Base-by-base conservation (phyloP, 2,329 filamentous ascomycete genomes). In the Arthrocladium fulminans region DNA sequence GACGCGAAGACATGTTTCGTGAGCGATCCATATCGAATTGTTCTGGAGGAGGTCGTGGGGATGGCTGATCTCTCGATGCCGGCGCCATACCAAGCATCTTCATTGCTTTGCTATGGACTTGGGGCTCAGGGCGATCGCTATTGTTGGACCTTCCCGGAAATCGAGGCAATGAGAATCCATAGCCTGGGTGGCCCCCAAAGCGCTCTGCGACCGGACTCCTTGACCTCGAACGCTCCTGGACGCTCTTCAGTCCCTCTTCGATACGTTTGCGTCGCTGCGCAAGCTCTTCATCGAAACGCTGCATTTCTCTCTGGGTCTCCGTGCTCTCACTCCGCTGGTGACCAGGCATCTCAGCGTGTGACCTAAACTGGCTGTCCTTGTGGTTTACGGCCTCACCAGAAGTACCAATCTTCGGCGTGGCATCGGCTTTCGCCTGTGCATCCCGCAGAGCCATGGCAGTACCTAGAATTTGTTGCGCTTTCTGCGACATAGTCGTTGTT, bases 261-360 rank as follows among this genome's bases (percentile, higher is more conserved):
- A 74, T 70, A 48, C 63, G 68, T 44, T 65, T 63, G 45, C 70
- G 65, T 45, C 72, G 63, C 57, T 73, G 68, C 1, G 72, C 71
- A 13, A 74, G 60, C 52, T 74, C 72, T 29, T 66, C 67, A 7
- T 65, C 71, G 48, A 74, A 72, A 23, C 69, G 70, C 49, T 72
- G 67, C 15, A 69, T 67, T 51, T 74, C 72, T 46, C 63, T 64
- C 54, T 73, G 66, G 2, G 72, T 74, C 51, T 73, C 71, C 1
- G 68, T 69, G 52, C 72, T 74, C 12, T 62, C 67, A 15, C 63
- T 64, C 23, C 71, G 66, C 22, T 65, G 61, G 49, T 73, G 71
- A 25, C 13, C 25, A 8, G 32, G 20, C 10, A 19, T 22, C 35
- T 35, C 32, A 12, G 25, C n/a, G 25, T 30, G 7, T 9, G 24